Evolutionary conservation across 345 rosid species (phyloP), one percentile per base, ranked within the genome.

Genomic region (Salix koriyanagi): DNA sequence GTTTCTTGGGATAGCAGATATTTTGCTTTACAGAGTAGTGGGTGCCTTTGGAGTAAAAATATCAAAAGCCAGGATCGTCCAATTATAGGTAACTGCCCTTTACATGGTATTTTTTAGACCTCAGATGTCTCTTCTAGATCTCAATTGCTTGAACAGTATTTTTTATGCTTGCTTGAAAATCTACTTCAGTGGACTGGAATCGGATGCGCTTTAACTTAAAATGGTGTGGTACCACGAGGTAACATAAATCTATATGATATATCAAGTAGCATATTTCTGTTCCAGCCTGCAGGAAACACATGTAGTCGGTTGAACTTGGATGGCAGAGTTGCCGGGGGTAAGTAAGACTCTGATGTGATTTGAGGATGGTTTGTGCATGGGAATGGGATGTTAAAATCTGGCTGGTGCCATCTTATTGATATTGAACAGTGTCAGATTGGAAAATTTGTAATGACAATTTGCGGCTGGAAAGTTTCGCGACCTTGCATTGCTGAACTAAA

Each of bases 1-100:
- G 71, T 34, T 74, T 74, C 41, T 41, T 75, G 74, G 67, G 71
- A 73, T 74, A 76, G 73, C 61, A 54, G 60, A 46, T 71, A 60
- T 71, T 66, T 65, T 64, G 16, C 75, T 73, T 75, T 65, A 76
- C 82, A 69, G 75, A 61, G 76, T 76, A 69, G 64, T 23, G 79
- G 81, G 52, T 77, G 67, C 21, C 75, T 72, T 72, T 73, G 83
- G 82, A 75, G 76, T 84, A 19, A 75, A 71, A 71, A 37, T 70
- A 69, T 70, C 72, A 32, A 79, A 79, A 77, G 62, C 65, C 54
- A 64, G 77, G 77, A 19, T 73, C 69, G 34, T 65, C 68, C 70
- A 44, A 54, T n/a, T 54, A 65, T 84, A 84, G 85, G 85, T 79
- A 79, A 82, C 81, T 77, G 75, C 73, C 26, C 74, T 74, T 76